These are phyloP conservation scores for Psilocybe mexicana DNA, from an alignment of 1,284 basidiomycete species.

Conservation along the genomic window DNA sequence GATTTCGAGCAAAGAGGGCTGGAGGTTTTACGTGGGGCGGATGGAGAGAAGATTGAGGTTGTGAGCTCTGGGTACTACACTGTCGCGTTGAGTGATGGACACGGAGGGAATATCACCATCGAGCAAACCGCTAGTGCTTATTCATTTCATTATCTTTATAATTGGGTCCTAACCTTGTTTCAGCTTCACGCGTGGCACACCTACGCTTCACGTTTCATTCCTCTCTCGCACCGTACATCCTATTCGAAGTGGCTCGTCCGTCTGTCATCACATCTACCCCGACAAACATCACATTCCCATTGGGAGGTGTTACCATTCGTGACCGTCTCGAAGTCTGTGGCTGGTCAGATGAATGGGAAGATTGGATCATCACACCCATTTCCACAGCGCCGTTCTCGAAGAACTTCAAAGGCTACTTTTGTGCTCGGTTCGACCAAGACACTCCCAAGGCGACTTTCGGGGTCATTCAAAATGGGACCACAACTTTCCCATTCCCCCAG, in stretches of 20 bases:
- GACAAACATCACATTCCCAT: slow-evolving; percentile 61
- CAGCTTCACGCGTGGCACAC: slow-evolving; percentile 79
- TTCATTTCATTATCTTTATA: background rate
- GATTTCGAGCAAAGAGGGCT: slow-evolving; percentile 45
- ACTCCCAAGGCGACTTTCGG: slow-evolving; percentile 40
- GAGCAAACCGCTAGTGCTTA: slow-evolving; percentile 73
- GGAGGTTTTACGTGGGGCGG: slow-evolving; percentile 38
- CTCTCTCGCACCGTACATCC: slow-evolving; percentile 48
- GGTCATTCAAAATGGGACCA: slow-evolving; percentile 48
- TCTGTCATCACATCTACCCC: slow-evolving; percentile 61
- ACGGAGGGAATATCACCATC: slow-evolving; percentile 52
- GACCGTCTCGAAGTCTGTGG: slow-evolving; percentile 63
- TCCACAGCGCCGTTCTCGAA: slow-evolving; percentile 48
- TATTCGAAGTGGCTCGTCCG: slow-evolving; percentile 71
- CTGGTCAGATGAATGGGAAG: slow-evolving; percentile 73
- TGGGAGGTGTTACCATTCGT: slow-evolving; percentile 57
- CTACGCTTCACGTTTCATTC: slow-evolving; percentile 68
- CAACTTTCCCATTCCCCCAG: slow-evolving; percentile 21
- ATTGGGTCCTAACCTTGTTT: slow-evolving; percentile 4
- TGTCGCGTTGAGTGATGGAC: slow-evolving; percentile 55
- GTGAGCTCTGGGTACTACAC: slow-evolving; percentile 69
- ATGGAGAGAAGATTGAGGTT: slow-evolving; percentile 55
- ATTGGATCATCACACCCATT: slow-evolving; percentile 64
- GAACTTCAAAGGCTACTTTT: slow-evolving; percentile 74
- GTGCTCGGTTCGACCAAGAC: slow-evolving; percentile 61